phyloP scores from a whole-genome alignment of 2,329 filamentous ascomycete species.

The Xylariaceae sp. region DNA sequence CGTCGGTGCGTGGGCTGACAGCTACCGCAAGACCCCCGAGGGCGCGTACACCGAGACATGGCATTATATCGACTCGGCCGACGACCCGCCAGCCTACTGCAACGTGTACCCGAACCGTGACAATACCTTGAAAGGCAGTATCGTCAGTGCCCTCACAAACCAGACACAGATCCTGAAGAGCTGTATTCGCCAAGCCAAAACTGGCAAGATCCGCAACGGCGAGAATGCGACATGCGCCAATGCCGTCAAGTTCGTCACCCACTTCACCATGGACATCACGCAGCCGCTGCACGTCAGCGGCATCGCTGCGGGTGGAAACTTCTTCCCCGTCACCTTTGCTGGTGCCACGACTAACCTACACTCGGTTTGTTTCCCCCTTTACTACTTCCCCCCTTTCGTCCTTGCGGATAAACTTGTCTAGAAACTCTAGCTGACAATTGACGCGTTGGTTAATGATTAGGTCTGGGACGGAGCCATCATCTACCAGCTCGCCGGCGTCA shows the following conservation, averaged over 20 bases:
- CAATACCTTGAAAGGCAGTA: slow-evolving; percentile 44
- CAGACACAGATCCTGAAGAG: slow-evolving; percentile 34
- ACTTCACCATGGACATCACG: slow-evolving; percentile 56
- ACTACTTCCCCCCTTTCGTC: background rate
- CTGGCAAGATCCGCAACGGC: slow-evolving; percentile 27
- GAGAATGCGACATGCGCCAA: slow-evolving; percentile 27
- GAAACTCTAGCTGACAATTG: slow-evolving; percentile 3
- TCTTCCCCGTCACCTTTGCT: slow-evolving; percentile 53
- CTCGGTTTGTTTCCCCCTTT: slow-evolving; percentile 39
- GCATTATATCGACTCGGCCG: slow-evolving; percentile 52
- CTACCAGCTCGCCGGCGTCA: slow-evolving; percentile 38
- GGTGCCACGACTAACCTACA: slow-evolving; percentile 55
- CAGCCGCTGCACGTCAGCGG: slow-evolving; percentile 51
- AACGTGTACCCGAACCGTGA: slow-evolving; percentile 47
- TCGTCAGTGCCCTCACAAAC: slow-evolving; percentile 37
- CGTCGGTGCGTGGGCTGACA: slow-evolving; percentile 51
- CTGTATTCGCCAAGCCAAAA: slow-evolving; percentile 27
- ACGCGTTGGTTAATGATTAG: slow-evolving; percentile 6
- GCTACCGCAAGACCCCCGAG: slow-evolving; percentile 43
- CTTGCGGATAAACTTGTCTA: background rate
- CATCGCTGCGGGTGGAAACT: slow-evolving; percentile 54
- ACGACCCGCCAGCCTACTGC: slow-evolving; percentile 47
- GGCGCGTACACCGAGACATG: slow-evolving; percentile 46
- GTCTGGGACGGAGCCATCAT: slow-evolving; percentile 58
- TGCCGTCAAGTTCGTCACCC: slow-evolving; percentile 44